Evolutionary conservation across 345 rosid species (phyloP).

Genomic region (Euclidium syriacum): DNA sequence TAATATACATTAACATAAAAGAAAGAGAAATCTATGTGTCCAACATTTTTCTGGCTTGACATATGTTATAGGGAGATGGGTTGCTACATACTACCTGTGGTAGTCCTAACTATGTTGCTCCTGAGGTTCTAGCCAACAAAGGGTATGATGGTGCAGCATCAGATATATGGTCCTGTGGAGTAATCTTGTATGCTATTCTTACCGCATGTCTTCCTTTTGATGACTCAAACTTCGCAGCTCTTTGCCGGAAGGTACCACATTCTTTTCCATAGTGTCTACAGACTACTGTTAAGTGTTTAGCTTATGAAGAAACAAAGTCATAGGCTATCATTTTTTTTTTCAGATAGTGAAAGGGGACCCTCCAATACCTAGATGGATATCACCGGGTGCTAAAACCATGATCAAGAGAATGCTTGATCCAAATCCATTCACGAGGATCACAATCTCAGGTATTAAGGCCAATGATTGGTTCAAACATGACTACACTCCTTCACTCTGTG

Average conservation of each 20-base stretch:
- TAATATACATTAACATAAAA: slow-evolving; percentile 30
- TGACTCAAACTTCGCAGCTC: slow-evolving; percentile 79
- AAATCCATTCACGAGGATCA: slow-evolving; percentile 60
- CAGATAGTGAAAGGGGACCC: slow-evolving; percentile 81
- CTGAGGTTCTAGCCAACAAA: slow-evolving; percentile 75
- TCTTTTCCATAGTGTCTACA: not conserved
- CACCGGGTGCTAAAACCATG: slow-evolving; percentile 64
- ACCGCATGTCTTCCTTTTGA: slow-evolving; percentile 88
- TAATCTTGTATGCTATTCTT: slow-evolving; percentile 76
- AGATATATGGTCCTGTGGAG: slow-evolving; percentile 93
- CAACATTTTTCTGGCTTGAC: not conserved
- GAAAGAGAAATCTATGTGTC: not conserved
- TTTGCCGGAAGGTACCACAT: slow-evolving; percentile 62
- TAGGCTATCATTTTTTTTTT: not conserved
- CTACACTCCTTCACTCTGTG: slow-evolving; percentile 44
- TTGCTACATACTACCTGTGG: slow-evolving; percentile 90
- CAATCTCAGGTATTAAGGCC: slow-evolving; percentile 49
- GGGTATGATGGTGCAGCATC: slow-evolving; percentile 91
- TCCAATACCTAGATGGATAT: slow-evolving; percentile 77
- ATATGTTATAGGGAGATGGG: slow-evolving; percentile 66
- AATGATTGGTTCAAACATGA: slow-evolving; percentile 69
- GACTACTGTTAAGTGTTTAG: no score
- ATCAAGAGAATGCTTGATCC: slow-evolving; percentile 81
- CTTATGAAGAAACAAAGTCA: slow-evolving; percentile 10
- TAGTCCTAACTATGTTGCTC: slow-evolving; percentile 91